Percentiles rank a stretch among this genome's conserved stretches.
These are phyloP conservation scores for Cucurbita maxima DNA, from an alignment of 306 rosid genomes.

Conservation along the genomic window DNA sequence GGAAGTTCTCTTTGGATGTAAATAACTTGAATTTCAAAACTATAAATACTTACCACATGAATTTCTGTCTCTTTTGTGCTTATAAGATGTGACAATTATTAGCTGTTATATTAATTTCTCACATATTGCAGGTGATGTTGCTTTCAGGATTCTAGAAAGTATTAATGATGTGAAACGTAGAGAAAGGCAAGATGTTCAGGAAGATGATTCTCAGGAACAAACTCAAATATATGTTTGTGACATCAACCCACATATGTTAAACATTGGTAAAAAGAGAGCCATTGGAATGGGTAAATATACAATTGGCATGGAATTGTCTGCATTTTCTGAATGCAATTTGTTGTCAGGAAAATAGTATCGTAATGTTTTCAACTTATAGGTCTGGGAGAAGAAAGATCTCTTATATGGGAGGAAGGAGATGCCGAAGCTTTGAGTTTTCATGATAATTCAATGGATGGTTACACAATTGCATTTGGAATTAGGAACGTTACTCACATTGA, in stretches of 20 bases:
- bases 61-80: not conserved
- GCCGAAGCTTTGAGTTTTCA: constrained; percentile 61
- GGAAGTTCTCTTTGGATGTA: not conserved
- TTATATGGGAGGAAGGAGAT: constrained; percentile 79
- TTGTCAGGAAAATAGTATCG: not conserved
- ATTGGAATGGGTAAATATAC: constrained; percentile 46
- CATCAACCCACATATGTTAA: constrained; percentile 77
- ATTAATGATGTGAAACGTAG: constrained; percentile 54
- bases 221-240: constrained; percentile 76
- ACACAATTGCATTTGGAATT: constrained; percentile 94
- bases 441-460: constrained; percentile 84
- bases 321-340: constrained; percentile 1
- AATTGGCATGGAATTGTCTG: constrained; percentile 5
- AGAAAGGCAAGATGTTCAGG: constrained; percentile 32
- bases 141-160: constrained; percentile 70
- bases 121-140: constrained; percentile 71
- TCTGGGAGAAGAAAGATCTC: constrained; percentile 55
- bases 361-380: constrained; percentile 31
- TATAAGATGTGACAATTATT: not conserved
- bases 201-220: constrained; percentile 44
- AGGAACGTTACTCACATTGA: constrained; percentile 93
- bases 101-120: not conserved
- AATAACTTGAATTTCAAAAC: not conserved
- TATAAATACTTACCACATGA: not conserved
- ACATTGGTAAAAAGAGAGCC: constrained; percentile 67